These are phyloP conservation scores for Paspalum notatum DNA, from an alignment of 176 grass and related monocot genomes.

Conservation along the genomic window DNA sequence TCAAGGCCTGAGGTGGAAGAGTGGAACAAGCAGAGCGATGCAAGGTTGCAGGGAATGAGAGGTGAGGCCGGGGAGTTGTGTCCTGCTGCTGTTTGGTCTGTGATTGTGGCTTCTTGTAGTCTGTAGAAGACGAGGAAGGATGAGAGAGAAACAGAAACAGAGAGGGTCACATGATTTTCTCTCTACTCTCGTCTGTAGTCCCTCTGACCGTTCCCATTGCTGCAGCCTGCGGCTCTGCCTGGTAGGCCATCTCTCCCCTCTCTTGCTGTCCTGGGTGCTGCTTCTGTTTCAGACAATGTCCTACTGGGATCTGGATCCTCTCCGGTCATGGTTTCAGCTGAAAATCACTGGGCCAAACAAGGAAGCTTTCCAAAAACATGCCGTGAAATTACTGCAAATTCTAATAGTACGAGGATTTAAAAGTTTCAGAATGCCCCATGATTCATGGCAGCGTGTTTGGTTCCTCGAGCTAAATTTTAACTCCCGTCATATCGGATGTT, in stretches of 20 bases:
- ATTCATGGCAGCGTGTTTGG: too few species aligned
- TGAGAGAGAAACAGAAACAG: not conserved
- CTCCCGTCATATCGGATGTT: too few species aligned
- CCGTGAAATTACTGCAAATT: too few species aligned
- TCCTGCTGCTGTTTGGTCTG: conserved; percentile 8
- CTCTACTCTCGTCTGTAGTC: not conserved
- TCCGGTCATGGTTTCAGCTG: too few species aligned
- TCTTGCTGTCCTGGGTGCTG: conserved; percentile 23
- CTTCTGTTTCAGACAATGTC: conserved; percentile 31
- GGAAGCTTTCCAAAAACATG: too few species aligned
- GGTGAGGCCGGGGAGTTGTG: not conserved
- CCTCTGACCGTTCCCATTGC: not conserved
- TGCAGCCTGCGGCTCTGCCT: not conserved
- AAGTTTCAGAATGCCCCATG: too few species aligned
- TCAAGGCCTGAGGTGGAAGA: not conserved
- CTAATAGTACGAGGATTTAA: too few species aligned
- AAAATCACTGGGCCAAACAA: too few species aligned
- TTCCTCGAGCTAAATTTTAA: too few species aligned
- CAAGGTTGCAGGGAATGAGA: not conserved
- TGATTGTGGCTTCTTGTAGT: conserved; percentile 36
- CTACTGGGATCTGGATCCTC: not conserved
- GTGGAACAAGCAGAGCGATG: conserved; percentile 3
- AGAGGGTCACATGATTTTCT: conserved; percentile 38
- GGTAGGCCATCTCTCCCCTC: not conserved
- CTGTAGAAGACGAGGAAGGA: conserved; percentile 10